These are phyloP conservation scores for Pichia eremophila DNA, from an alignment of 805 yeast species.

Conservation along the genomic window DNA sequence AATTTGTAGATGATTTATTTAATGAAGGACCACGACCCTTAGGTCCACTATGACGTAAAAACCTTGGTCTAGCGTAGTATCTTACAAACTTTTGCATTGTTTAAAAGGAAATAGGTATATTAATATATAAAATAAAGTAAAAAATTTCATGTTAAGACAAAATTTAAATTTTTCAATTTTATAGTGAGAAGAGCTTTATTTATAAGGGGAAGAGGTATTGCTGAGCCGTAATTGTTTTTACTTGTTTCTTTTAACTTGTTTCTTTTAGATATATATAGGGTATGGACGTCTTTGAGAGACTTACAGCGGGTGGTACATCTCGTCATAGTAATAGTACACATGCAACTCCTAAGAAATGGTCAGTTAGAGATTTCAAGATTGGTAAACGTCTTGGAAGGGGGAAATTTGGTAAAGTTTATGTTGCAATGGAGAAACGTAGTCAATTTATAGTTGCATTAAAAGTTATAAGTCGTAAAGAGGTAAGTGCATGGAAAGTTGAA, in stretches of 20 bases:
- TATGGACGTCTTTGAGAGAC: conserved; percentile 8
- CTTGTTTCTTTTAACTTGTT: no score
- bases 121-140: no score
- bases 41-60: not conserved
- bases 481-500: conserved; percentile 66
- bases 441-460: conserved; percentile 86
- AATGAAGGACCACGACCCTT: not conserved
- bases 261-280: no score
- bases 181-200: no score
- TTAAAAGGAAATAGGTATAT: no score
- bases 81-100: not conserved
- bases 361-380: conserved; percentile 59
- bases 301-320: conserved; percentile 1
- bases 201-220: no score
- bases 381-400: conserved; percentile 89
- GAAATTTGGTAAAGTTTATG: conserved; percentile 85
- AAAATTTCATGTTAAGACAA: no score
- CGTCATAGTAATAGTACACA: not conserved
- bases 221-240: no score
- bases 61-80: not conserved
- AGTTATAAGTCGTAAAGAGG: conserved; percentile 79
- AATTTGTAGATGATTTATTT: not conserved
- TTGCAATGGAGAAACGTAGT: conserved; percentile 65
- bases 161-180: no score
- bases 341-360: conserved; percentile 13